phyloP scores from a whole-genome alignment of 2,329 filamentous ascomycete species.

The Aspergillus awamori region DNA sequence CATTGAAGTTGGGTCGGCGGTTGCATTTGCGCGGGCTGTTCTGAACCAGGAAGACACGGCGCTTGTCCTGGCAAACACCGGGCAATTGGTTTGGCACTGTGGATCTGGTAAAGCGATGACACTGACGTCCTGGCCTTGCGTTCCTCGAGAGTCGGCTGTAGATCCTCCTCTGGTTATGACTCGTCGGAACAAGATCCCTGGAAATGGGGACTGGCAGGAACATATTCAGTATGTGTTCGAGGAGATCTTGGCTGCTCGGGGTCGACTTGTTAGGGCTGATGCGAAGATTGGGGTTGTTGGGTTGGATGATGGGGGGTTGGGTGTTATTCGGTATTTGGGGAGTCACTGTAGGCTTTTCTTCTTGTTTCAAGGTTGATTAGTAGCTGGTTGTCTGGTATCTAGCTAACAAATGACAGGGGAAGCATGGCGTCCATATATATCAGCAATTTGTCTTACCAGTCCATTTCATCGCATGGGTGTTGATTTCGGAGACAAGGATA shows the following conservation, averaged over 20 bases:
- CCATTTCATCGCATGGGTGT: constrained; percentile 39
- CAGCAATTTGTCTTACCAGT: constrained; percentile 43
- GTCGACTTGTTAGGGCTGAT: constrained; percentile 48
- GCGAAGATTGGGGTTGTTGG: constrained; percentile 71
- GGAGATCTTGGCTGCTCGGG: constrained; percentile 53
- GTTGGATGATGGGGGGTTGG: constrained; percentile 67
- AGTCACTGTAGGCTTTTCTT: constrained; percentile 51
- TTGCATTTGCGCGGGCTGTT: constrained; percentile 62
- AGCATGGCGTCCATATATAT: constrained; percentile 43
- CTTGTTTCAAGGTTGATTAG: background rate
- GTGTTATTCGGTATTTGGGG: constrained; percentile 62
- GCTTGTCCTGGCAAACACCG: constrained; percentile 76
- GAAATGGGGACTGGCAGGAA: constrained; percentile 58
- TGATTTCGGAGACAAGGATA: constrained; percentile 27
- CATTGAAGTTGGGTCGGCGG: constrained; percentile 69
- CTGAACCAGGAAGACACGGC: constrained; percentile 32
- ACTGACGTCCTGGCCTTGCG: constrained; percentile 56
- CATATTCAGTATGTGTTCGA: constrained; percentile 72
- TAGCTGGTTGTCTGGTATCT: too few relatives aligned
- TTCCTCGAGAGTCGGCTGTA: constrained; percentile 66
- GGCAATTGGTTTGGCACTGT: constrained; percentile 76
- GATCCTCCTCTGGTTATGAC: constrained; percentile 58
- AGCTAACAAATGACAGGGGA: constrained; percentile 36
- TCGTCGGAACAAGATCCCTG: constrained; percentile 63
- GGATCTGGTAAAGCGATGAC: constrained; percentile 64